phyloP scores from a whole-genome alignment of 2,329 filamentous ascomycete species.

The Penicillium olsonii region DNA sequence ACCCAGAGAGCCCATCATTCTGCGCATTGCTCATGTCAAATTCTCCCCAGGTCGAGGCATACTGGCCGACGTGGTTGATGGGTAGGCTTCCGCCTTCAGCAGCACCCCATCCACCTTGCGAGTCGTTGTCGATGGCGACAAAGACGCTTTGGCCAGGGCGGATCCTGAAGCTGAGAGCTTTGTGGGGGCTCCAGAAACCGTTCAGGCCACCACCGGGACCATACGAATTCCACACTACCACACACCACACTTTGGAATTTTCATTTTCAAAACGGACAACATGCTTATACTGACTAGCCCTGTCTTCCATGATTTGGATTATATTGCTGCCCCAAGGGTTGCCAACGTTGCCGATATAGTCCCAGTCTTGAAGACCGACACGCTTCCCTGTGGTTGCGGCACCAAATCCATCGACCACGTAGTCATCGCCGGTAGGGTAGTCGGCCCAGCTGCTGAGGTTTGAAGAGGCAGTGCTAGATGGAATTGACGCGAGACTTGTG shows the following conservation, averaged over 20 bases:
- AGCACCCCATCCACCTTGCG: slow-evolving; percentile 40
- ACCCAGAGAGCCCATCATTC: slow-evolving; percentile 38
- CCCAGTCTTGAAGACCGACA: slow-evolving; percentile 20
- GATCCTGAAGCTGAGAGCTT: slow-evolving; percentile 36
- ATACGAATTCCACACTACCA: slow-evolving; percentile 45
- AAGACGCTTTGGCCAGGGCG: slow-evolving; percentile 33
- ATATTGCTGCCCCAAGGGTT: slow-evolving; percentile 45
- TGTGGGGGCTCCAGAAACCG: slow-evolving; percentile 37
- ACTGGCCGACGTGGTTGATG: slow-evolving; percentile 29
- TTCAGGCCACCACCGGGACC: slow-evolving; percentile 33
- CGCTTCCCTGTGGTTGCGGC: slow-evolving; percentile 18
- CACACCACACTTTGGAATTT: slow-evolving; percentile 33
- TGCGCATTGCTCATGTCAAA: slow-evolving; percentile 37
- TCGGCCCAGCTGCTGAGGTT: slow-evolving; percentile 25
- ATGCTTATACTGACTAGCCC: slow-evolving; percentile 39
- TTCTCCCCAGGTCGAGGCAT: slow-evolving; percentile 44
- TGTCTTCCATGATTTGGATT: slow-evolving; percentile 34
- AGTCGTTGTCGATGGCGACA: slow-evolving; percentile 41
- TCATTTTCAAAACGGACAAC: slow-evolving; percentile 36
- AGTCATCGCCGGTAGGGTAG: slow-evolving; percentile 22
- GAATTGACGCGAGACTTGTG: slow-evolving; percentile 3
- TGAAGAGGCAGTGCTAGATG: slow-evolving; percentile 13
- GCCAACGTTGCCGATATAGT: slow-evolving; percentile 39
- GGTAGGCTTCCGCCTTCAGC: slow-evolving; percentile 29
- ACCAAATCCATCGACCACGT: slow-evolving; percentile 36